Base-by-base conservation (phyloP, 768 basidiomycete species). In the Suillus tomentosus region DNA sequence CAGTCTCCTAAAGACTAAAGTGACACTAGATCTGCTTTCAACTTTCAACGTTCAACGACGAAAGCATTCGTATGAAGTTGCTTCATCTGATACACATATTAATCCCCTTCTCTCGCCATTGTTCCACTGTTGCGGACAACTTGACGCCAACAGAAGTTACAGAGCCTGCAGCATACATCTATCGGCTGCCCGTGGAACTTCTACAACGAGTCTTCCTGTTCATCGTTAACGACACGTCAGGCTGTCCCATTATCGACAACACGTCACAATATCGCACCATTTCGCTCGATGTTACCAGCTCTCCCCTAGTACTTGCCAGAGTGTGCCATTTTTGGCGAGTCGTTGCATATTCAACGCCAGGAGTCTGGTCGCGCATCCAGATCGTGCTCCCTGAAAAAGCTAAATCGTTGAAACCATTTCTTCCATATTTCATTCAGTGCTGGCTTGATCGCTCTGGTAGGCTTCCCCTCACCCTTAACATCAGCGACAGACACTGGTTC, bases 251-350 rank as follows among this genome's bases (percentile, higher is more conserved):
- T 31, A 31, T 51, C 24, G 8, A 27, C 24, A 27, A 27, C 24
- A 27, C 15, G 9, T 27, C 1, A 2, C 2, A 14, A 27, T 2
- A 9, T 15, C 0, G 0, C 1, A 5, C 15, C 24, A 17, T 27
- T 31, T 51, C 24, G 2, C 27, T 27, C 27, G 6, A 51, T 4
- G 14, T 51, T 27, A 0, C 50, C 15, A 27, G 15, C 50, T 27
- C 50, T 51, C 27, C 27, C 27, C 24, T 51, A 27, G 24, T 51
- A 6, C 8, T 17, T 3, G 27, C 50, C 50, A 27, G 50, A 14
- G 50, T 31, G 24, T 51, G 50, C 50, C 50, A 14, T 3, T 7
- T 15, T 51, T 51, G 50, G 50, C 50, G 50, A 51, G 27, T 17
- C 8, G 27, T 51, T 17, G 50, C 27, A 31, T 14, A 51, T 51